Base-by-base conservation (phyloP, 768 basidiomycete species). In the Suillus spraguei region DNA sequence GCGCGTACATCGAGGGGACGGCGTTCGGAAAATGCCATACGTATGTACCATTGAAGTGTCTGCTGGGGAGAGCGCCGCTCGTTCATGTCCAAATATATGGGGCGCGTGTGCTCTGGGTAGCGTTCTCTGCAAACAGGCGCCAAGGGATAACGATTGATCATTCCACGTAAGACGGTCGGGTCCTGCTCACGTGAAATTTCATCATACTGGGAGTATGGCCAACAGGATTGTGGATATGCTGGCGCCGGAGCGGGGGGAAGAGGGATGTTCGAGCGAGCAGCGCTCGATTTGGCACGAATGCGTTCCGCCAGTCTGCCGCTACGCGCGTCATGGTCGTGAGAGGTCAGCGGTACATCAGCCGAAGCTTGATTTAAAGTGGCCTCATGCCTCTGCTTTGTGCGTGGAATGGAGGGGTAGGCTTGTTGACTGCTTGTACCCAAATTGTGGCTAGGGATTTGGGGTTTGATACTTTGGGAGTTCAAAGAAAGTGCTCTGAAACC, bases 1-100 rank as follows among this genome's bases (percentile, higher is more conserved):
- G 59, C 63, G 14, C 65, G 64, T 28, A 38, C 65, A 50, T 66
- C 59, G 20, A 66, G 60, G 22, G 65, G 59, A 17, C 63, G 65
- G 41, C 65, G 55, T 16, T 50, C 33, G 11, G 47, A 47, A 11
- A 56, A 11, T 13, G 65, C 60, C 17, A 53, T 39, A 10, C 60
- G 59, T 2, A 55, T 32, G 24, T 47, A 63, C 60, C 49, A 33
- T 46, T 13, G 46, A 46, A 64, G 32, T 11, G 59, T 60, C 32
- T 61, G 24, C 24, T 46, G n/a, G 36, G 24, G 35, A 42, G 54
- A 60, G 8, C 11, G 10, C 7, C 16, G 63, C 28, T 66, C 49
- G 11, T 58, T 39, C 60, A 63, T 60, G 59, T 64, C 65, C 35
- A 64, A 64, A 39, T 52, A 24, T 6, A 66, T 54, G 3, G 65